Conservation (phyloP, 1,284 basidiomycete species). For the Tilletiaria anomala region DNA sequence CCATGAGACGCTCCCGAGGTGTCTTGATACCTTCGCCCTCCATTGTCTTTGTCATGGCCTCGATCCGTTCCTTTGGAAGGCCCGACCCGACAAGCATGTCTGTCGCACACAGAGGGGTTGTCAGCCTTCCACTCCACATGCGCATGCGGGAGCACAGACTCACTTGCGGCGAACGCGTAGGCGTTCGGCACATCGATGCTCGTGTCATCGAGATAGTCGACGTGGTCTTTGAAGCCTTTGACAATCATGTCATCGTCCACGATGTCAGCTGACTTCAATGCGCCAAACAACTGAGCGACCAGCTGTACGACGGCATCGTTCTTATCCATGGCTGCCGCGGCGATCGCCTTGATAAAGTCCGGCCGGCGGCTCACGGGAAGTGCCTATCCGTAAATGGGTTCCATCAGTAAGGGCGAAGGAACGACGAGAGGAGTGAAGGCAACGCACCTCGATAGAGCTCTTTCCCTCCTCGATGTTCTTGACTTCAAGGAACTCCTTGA, state of each 20-base stretch:
- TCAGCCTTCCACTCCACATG: conserved; percentile 6
- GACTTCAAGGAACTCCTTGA: conserved; percentile 43
- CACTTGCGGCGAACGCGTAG: conserved; percentile 54
- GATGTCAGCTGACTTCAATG: conserved; percentile 16
- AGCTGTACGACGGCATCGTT: conserved; percentile 67
- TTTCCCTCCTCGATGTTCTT: conserved; percentile 73
- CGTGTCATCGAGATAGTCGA: conserved; percentile 68
- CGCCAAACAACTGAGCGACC: conserved; percentile 32
- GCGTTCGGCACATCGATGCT: conserved; percentile 78
- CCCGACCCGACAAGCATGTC: conserved; percentile 2
- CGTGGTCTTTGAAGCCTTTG: conserved; percentile 51
- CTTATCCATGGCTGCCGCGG: conserved; percentile 57
- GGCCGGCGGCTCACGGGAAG: conserved; percentile 54
- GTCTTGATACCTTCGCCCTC: conserved; percentile 32
- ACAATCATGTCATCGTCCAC: conserved; percentile 48
- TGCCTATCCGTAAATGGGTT: conserved; percentile 48
- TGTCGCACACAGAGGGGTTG: background rate
- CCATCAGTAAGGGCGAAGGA: background rate
- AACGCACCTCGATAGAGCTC: conserved; percentile 42
- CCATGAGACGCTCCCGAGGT: conserved; percentile 25
- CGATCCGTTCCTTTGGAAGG: conserved; percentile 10
- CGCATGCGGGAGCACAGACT: conserved; percentile 16
- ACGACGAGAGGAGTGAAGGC: background rate
- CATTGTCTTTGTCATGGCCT: conserved; percentile 28
- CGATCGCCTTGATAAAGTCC: conserved; percentile 58